Base-by-base conservation (phyloP, 2,329 filamentous ascomycete species). In the Neonectria magnoliae region DNA sequence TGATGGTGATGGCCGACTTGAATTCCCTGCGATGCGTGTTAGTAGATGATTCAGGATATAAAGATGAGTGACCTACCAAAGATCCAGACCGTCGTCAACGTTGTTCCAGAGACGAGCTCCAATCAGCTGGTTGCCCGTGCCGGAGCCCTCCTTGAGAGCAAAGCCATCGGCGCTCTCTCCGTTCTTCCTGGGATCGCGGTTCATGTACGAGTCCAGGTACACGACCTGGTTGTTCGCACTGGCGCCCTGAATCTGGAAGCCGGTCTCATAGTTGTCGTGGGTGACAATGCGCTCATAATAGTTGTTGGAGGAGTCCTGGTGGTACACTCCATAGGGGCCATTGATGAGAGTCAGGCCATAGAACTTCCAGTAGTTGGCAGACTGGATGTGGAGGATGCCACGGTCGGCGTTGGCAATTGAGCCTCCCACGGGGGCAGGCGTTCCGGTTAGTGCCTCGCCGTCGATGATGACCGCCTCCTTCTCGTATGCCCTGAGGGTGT, bases 81-180 rank as follows among this genome's bases (percentile, higher is more conserved):
- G 42, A 13, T 76, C 74, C 0, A 76, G 66, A 27, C 83, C 83
- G 57, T 85, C 83, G 42, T 85, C 83, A 7, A 84, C 83, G 33
- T 85, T 85, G 57, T 85, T 79, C 81, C 82, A 85, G 0, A 85
- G 76, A 18, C 83, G 78, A 0, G 82, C 80, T 6, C 81, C 81
- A 29, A 79, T 78, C 7, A 85, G 67, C 1, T 81, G 67, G 55
- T 85, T 85, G 9, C 83, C 83, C 20, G 77, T 77, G 3, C 83
- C 83, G 1, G 72, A 76, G 7, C 83, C 83, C 48, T 81, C 78
- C 70, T 85, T 85, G 70, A 79, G 81, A 2, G 78, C 83, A 48
- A 85, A 82, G 1, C 83, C 83, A 57, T 85, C 83, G 10, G 83
- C 83, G 42, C 79, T 82, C 71, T 85, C 83, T 14, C 83, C 83